These are phyloP conservation scores for Talaromyces sp. DNA, from an alignment of 2,329 filamentous ascomycete species.

Conservation along the genomic window DNA sequence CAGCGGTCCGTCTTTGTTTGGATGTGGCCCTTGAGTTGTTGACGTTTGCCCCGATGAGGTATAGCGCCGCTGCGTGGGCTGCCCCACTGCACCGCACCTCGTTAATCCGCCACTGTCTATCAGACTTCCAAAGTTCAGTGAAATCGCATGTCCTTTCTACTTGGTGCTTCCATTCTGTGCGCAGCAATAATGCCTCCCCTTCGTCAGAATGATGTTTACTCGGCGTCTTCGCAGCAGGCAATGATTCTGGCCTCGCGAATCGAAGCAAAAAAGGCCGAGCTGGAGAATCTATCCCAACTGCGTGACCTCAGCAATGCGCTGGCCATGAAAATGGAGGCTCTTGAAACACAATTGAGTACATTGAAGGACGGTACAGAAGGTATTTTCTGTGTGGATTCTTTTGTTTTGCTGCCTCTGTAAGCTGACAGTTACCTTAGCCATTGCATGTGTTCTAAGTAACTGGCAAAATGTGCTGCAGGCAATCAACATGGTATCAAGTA, in stretches of 20 bases:
- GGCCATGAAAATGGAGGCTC: slow-evolving; percentile 58
- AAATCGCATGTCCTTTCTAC: too few species aligned
- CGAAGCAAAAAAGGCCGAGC: slow-evolving; percentile 58
- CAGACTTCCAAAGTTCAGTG: too few species aligned
- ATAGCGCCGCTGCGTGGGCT: slow-evolving; percentile 18
- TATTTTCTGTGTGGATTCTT: slow-evolving; percentile 17
- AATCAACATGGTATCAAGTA: slow-evolving; percentile 62
- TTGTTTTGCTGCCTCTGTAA: not conserved
- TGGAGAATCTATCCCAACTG: slow-evolving; percentile 59
- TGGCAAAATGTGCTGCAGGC: slow-evolving; percentile 63
- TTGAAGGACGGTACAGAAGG: slow-evolving; percentile 61
- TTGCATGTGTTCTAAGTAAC: slow-evolving; percentile 62
- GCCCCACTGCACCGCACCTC: not conserved
- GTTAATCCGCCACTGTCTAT: too few species aligned
- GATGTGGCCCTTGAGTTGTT: slow-evolving; percentile 24
- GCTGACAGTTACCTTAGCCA: slow-evolving; percentile 38
- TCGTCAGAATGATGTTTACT: slow-evolving; percentile 26
- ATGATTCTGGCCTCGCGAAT: slow-evolving; percentile 58
- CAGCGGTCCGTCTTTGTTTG: slow-evolving; percentile 4
- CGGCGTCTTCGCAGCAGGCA: slow-evolving; percentile 43
- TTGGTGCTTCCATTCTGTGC: too few species aligned
- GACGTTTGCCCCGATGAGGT: slow-evolving; percentile 32
- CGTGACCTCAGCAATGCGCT: slow-evolving; percentile 59
- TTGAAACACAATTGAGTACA: slow-evolving; percentile 58
- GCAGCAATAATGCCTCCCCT: slow-evolving; percentile 12